phyloP scores from a whole-genome alignment of 345 rosid genomes.

The Dovyalis caffra region DNA sequence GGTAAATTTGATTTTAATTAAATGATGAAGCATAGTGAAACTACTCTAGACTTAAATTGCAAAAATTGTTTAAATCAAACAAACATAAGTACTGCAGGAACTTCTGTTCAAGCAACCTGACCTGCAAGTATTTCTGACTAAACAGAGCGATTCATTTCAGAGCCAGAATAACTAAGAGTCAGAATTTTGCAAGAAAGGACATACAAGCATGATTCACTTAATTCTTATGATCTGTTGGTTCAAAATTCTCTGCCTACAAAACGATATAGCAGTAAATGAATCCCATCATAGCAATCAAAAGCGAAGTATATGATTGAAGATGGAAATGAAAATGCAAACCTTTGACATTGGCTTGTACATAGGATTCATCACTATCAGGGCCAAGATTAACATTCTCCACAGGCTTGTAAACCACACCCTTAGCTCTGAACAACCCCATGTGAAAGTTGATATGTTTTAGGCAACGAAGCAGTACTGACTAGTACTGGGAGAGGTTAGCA shows the following conservation, averaged over 20 bases:
- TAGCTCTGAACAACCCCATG: constrained; percentile 46
- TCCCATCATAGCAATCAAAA: background rate
- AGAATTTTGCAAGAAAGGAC: background rate
- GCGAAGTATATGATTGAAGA: background rate
- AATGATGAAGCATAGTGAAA: background rate
- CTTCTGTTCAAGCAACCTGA: background rate
- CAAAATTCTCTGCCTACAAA: background rate
- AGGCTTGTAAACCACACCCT: constrained; percentile 47
- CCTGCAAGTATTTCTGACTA: background rate
- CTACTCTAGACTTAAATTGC: background rate
- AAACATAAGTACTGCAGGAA: background rate
- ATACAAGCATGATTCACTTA: background rate
- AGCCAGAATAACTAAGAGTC: background rate
- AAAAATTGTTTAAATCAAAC: background rate
- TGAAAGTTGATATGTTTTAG: background rate
- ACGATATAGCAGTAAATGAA: too few relatives aligned
- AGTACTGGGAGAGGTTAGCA: background rate
- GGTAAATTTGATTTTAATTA: background rate
- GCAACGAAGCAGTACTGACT: background rate
- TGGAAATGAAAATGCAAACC: constrained; percentile 25
- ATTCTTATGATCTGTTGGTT: background rate
- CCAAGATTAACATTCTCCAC: constrained; percentile 43
- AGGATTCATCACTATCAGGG: constrained; percentile 39
- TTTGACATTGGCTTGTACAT: constrained; percentile 59
- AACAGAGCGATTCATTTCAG: background rate